These are phyloP conservation scores for Penicillium roqueforti DNA, from an alignment of 495 filamentous ascomycete genomes.

Conservation along the genomic window DNA sequence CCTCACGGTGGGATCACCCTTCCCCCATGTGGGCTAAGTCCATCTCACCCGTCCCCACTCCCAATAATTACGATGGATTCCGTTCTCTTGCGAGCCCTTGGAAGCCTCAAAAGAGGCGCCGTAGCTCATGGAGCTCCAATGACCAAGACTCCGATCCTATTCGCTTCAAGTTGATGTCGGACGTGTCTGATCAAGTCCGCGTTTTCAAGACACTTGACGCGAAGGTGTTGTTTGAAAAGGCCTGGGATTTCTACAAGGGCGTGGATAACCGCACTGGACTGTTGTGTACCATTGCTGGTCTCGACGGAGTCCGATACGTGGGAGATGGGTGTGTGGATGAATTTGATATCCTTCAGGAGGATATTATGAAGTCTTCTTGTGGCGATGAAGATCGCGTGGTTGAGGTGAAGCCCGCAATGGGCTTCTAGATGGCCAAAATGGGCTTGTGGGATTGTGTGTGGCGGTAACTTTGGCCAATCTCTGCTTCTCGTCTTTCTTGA, in stretches of 20 bases:
- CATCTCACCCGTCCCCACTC: background rate
- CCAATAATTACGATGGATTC: no score
- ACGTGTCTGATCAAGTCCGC: background rate
- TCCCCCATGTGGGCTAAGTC: background rate
- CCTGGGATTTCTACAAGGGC: constrained; percentile 16
- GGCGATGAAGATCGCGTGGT: constrained; percentile 4
- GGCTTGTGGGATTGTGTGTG: background rate
- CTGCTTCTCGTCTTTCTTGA: background rate
- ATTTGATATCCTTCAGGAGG: constrained; percentile 20
- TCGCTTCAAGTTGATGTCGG: constrained; percentile 10
- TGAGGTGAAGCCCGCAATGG: constrained; percentile 4
- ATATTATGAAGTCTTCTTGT: constrained; percentile 8
- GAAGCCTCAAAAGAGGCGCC: background rate
- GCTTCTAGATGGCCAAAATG: background rate
- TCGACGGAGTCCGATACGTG: constrained; percentile 12
- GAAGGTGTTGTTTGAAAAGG: constrained; percentile 20
- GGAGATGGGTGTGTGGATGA: constrained; percentile 24
- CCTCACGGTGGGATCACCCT: no score
- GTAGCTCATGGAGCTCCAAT: background rate
- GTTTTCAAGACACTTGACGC: constrained; percentile 16
- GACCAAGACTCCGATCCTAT: background rate
- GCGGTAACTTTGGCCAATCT: background rate
- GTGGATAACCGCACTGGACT: constrained; percentile 6
- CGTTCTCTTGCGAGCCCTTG: background rate
- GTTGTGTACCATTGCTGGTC: constrained; percentile 18